Percentiles rank a stretch among this genome's conserved stretches.
Conservation (phyloP, 176 grass and related monocot genomes). For the Calamus simplicifolius region DNA sequence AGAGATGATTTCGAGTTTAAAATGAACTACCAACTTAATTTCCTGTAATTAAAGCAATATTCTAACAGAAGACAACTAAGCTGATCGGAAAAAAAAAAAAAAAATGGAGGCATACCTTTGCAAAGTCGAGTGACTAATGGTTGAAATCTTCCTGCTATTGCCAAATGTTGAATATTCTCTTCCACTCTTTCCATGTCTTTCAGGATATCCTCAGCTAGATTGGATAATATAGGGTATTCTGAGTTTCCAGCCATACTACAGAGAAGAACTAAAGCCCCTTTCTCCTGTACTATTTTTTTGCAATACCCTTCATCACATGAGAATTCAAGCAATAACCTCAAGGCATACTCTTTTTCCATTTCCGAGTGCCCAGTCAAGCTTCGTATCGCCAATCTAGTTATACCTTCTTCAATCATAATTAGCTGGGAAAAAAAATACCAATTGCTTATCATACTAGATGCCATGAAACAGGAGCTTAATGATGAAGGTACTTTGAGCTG, state of each 20-base stretch:
- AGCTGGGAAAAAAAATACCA: slow-evolving; percentile 7
- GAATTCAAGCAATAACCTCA: slow-evolving; percentile 15
- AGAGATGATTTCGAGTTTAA: too few species aligned
- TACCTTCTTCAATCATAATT: slow-evolving; percentile 14
- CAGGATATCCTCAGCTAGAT: slow-evolving; percentile 13
- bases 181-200: slow-evolving; percentile 2
- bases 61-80: too few species aligned
- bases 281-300: slow-evolving; percentile 8
- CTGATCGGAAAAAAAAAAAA: not conserved
- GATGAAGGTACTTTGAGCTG: too few species aligned
- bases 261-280: slow-evolving; percentile 19
- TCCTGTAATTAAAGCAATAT: too few species aligned
- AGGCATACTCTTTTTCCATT: slow-evolving; percentile 14
- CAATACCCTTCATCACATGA: slow-evolving; percentile 2
- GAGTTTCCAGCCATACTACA: slow-evolving; percentile 1
- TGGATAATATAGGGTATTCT: slow-evolving; percentile 7
- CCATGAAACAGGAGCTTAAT: too few species aligned
- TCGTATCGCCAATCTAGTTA: slow-evolving; percentile 8
- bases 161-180: slow-evolving; percentile 11
- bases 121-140: slow-evolving; percentile 7
- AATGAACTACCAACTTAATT: too few species aligned
- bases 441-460: not conserved
- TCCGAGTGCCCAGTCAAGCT: slow-evolving; percentile 2
- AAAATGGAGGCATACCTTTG: slow-evolving; percentile 1
- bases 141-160: slow-evolving; percentile 15